These are phyloP conservation scores for Colletotrichum caudatum DNA, from an alignment of 2,329 filamentous ascomycete genomes.

Conservation along the genomic window DNA sequence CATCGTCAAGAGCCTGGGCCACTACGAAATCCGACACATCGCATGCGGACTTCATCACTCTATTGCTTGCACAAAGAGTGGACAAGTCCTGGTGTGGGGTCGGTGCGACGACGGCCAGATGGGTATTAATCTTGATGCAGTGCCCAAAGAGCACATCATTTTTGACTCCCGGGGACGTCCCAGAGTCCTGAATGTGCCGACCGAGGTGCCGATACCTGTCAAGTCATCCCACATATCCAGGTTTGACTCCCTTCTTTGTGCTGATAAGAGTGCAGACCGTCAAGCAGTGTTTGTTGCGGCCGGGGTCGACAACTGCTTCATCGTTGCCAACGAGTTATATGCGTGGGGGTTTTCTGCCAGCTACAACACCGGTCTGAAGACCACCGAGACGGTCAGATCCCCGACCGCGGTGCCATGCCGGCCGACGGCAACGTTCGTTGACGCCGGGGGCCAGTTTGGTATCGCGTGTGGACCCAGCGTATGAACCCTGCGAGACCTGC, in stretches of 20 bases:
- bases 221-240: conserved; percentile 18
- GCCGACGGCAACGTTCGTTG: conserved; percentile 17
- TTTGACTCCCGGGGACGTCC: conserved; percentile 72
- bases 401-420: conserved; percentile 59
- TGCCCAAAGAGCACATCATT: conserved; percentile 65
- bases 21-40: conserved; percentile 67
- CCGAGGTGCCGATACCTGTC: conserved; percentile 45
- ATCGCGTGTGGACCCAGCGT: conserved; percentile 19
- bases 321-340: conserved; percentile 14
- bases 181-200: conserved; percentile 69
- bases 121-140: conserved; percentile 67
- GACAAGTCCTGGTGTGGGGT: conserved; percentile 60
- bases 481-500: not conserved
- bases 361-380: conserved; percentile 33
- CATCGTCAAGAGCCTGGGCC: conserved; percentile 65
- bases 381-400: conserved; percentile 71
- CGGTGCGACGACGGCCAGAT: conserved; percentile 64
- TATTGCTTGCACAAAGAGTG: conserved; percentile 57
- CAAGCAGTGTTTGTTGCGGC: conserved; percentile 52
- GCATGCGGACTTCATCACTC: conserved; percentile 76
- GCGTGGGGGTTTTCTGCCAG: conserved; percentile 34
- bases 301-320: conserved; percentile 36
- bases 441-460: conserved; percentile 35
- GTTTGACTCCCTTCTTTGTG: fast-evolving
- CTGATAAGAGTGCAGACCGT: conserved; percentile 22